Percentiles rank a stretch among this genome's conserved stretches.
These are phyloP conservation scores for Lentithecium fluviatile DNA, from an alignment of 495 filamentous ascomycete species.

Conservation along the genomic window DNA sequence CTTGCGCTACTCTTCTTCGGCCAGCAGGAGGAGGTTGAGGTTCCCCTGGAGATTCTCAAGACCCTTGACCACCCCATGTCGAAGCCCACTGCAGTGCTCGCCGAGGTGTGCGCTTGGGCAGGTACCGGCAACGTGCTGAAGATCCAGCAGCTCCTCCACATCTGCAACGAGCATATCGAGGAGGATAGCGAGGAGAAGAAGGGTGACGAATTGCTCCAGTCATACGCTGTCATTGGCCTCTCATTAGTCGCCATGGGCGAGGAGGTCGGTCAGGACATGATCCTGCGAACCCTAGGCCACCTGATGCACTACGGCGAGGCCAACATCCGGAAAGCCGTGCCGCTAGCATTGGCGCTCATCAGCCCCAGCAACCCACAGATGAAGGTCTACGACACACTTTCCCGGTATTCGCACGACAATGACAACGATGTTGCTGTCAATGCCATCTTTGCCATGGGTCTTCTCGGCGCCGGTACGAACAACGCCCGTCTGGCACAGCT, in stretches of 20 bases:
- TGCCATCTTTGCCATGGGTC: constrained; percentile 98
- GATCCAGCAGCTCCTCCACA: constrained; percentile 91
- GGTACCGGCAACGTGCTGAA: constrained; percentile 96
- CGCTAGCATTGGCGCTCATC: constrained; percentile 94
- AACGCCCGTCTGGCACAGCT: constrained; percentile 95
- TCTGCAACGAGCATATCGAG: constrained; percentile 97
- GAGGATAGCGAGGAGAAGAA: constrained; percentile 86
- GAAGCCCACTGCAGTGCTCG: constrained; percentile 83
- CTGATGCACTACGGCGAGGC: constrained; percentile 98
- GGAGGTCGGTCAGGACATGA: constrained; percentile 98
- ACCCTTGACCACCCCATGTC: constrained; percentile 94
- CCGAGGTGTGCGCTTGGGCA: constrained; percentile 95
- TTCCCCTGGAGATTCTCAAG: constrained; percentile 90
- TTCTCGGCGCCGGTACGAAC: constrained; percentile 95
- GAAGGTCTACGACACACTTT: constrained; percentile 99
- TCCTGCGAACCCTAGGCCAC: constrained; percentile 93
- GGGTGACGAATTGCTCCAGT: constrained; percentile 87
- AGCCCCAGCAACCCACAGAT: constrained; percentile 98
- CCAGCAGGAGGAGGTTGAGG: constrained; percentile 94
- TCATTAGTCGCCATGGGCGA: constrained; percentile 97
- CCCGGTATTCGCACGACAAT: constrained; percentile 98
- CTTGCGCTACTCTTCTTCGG: constrained; percentile 94
- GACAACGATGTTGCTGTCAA: constrained; percentile 98
- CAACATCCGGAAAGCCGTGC: constrained; percentile 94
- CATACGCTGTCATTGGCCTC: constrained; percentile 92